Conservation (phyloP, 305 asterid genomes). For the Fraxinus albicans region DNA sequence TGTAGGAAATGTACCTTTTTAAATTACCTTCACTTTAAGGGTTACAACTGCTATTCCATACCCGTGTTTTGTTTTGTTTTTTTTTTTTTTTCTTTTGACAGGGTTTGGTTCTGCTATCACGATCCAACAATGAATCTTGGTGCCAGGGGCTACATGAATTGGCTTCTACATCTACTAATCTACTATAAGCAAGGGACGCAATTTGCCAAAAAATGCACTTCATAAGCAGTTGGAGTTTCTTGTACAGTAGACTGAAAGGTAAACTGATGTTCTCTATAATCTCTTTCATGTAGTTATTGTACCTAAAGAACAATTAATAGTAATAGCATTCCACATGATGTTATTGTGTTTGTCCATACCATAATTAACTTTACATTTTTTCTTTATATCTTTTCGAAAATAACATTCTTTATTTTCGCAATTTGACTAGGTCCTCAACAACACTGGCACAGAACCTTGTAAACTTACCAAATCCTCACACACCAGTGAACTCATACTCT, state of each 20-base stretch:
- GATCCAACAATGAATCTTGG: too few relatives aligned
- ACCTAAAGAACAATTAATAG: not conserved
- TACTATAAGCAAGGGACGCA: too few relatives aligned
- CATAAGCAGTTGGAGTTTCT: constrained; percentile 97
- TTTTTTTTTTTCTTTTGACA: too few relatives aligned
- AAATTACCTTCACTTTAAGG: too few relatives aligned
- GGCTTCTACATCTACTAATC: too few relatives aligned
- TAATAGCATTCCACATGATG: not conserved
- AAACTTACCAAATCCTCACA: constrained; percentile 49
- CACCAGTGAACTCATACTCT: constrained; percentile 35
- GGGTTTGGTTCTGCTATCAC: too few relatives aligned
- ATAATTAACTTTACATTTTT: constrained; percentile 3
- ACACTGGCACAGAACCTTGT: constrained; percentile 98
- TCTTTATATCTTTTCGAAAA: constrained; percentile 13
- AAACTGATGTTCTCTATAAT: not conserved
- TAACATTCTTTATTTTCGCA: constrained; percentile 7
- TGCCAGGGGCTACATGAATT: too few relatives aligned
- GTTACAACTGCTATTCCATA: too few relatives aligned
- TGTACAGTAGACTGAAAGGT: constrained; percentile 99
- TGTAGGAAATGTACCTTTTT: too few relatives aligned
- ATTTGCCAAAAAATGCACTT: constrained; percentile 58
- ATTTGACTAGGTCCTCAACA: constrained; percentile 73
- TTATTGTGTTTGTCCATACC: not conserved
- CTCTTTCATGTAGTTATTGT: not conserved
- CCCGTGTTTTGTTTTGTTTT: too few relatives aligned